Base-by-base conservation (phyloP, 2,329 filamentous ascomycete genomes). In the Periglandula ipomoeae region DNA sequence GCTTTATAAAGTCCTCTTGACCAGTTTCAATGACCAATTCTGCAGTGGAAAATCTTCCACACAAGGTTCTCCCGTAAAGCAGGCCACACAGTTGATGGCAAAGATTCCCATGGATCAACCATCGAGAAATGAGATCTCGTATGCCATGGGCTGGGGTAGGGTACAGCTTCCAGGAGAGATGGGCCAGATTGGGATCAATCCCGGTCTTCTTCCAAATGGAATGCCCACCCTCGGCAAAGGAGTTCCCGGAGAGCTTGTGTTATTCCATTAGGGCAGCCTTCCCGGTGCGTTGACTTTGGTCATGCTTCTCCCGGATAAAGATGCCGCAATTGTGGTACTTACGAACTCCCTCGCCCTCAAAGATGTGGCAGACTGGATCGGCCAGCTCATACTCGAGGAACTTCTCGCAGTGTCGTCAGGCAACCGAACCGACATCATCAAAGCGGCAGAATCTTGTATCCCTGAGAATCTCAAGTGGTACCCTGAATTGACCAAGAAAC, bases 241-340 rank as follows among this genome's bases (percentile, higher is more conserved):
- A 15, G 32, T 37, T 19, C 7, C 9, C 15, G 24, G 19, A 11
- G 27, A 24, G 17, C 48, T 51, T 3, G 46, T 41, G 11, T 6
- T 52, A 19, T 52, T 34, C 35, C 50, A 54, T 40, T 37, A 48
- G 34, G 52, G 52, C 5, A 50, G 34, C 30, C 38, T 54, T 6
- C 27, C 45, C 7, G 50, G 52, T 7, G 42, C 39, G 5, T 15
- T 44, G 5, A 42, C 49, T 5, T 32, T 47, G 19, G 44, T 50
- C 13, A 24, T 41, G 3, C 45, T 55, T 8, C 24, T 53, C 13
- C 53, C 53, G 8, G 51, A 50, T 15, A 46, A 32, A 27, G 32
- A 44, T 11, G 46, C 27, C 1, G 50, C 46, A 11, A 42, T 52
- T 9, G 27, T 51, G 5, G 44, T 53, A 22, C 32, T 52, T 35